Evolutionary conservation across 345 rosid genomes (phyloP).

Genomic region (Durio zibethinus): DNA sequence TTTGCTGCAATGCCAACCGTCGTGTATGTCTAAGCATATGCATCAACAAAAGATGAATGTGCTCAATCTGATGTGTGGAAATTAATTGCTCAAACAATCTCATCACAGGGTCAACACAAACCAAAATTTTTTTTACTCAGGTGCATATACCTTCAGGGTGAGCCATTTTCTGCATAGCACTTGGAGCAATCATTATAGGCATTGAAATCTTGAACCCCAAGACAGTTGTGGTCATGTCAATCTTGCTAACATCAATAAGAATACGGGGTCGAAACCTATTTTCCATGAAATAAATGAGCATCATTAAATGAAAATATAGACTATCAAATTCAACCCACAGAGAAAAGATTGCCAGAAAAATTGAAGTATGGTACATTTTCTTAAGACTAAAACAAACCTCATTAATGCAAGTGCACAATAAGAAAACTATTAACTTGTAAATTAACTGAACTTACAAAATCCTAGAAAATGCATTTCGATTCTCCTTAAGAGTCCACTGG

Average conservation of each 20-base stretch:
- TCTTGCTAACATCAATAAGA: constrained; percentile 79
- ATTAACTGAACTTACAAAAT: constrained; percentile 52
- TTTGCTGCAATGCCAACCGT: not conserved
- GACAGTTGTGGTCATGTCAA: constrained; percentile 64
- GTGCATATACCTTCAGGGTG: constrained; percentile 67
- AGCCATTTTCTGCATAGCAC: constrained; percentile 95
- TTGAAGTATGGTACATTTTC: not conserved
- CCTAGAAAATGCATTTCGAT: constrained; percentile 82
- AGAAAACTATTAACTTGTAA: not conserved
- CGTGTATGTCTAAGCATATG: not conserved
- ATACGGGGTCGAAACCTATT: constrained; percentile 83
- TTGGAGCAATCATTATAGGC: constrained; percentile 96
- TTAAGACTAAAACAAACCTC: not conserved
- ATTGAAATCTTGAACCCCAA: constrained; percentile 84
- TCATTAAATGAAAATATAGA: not conserved
- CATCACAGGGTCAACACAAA: not conserved
- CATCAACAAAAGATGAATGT: not conserved
- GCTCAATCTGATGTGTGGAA: not conserved
- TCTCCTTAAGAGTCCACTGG: constrained; percentile 89
- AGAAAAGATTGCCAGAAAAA: not conserved
- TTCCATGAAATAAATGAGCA: not conserved
- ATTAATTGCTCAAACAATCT: not conserved
- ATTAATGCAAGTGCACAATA: not conserved
- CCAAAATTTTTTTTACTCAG: not conserved
- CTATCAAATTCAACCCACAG: not conserved